These are phyloP conservation scores for Cicer pinnatifidum DNA, from an alignment of 306 rosid genomes.

Conservation along the genomic window DNA sequence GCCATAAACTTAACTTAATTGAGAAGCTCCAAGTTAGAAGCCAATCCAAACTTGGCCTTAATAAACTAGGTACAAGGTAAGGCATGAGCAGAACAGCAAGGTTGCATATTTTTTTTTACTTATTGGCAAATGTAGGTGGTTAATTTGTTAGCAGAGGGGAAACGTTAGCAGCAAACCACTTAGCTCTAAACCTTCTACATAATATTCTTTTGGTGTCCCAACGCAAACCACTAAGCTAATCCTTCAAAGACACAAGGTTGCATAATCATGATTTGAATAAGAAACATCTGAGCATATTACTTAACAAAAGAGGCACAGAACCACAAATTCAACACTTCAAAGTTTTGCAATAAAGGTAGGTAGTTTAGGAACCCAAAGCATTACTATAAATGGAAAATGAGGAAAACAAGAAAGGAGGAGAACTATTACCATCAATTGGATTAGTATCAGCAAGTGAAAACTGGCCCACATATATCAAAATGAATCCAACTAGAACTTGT, in stretches of 20 bases:
- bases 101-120: neutral
- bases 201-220: too few species aligned
- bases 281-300: constrained; percentile 2
- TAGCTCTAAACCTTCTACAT: too few species aligned
- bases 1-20: neutral
- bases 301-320: constrained; percentile 16
- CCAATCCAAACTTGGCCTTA: neutral
- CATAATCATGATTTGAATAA: constrained; percentile 19
- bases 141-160: too few species aligned
- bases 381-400: constrained; percentile 40
- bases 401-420: constrained; percentile 26
- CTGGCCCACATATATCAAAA: constrained; percentile 56
- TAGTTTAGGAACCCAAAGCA: constrained; percentile 35
- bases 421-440: constrained; percentile 69
- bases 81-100: neutral
- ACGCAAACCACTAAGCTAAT: too few species aligned
- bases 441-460: constrained; percentile 71
- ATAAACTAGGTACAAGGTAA: neutral
- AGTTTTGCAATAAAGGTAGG: neutral
- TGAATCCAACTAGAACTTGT: constrained; percentile 53
- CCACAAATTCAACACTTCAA: constrained; percentile 2
- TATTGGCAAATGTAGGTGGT: too few species aligned
- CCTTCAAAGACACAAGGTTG: neutral
- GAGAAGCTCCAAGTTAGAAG: neutral
- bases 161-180: too few species aligned